phyloP scores from a whole-genome alignment of 2,329 filamentous ascomycete species.

The Nigrospora sphaerica region DNA sequence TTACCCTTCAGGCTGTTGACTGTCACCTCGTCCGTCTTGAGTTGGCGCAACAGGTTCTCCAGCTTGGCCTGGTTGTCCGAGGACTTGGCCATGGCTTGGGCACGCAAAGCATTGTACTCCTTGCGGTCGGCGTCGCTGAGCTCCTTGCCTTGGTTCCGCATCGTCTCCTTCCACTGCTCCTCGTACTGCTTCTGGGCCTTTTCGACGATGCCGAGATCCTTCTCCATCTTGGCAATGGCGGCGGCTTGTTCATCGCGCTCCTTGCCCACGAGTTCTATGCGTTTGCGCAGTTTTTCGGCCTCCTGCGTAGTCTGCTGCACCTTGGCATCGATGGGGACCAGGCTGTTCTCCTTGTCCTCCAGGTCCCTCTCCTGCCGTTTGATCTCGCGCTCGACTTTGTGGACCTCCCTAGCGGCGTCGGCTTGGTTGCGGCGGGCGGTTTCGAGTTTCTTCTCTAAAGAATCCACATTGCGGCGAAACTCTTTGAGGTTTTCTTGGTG shows the following conservation, averaged over 20 bases:
- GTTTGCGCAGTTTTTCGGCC: constrained; percentile 58
- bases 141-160: constrained; percentile 80
- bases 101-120: constrained; percentile 79
- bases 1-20: constrained; percentile 85
- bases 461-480: constrained; percentile 78
- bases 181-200: constrained; percentile 88
- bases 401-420: constrained; percentile 66
- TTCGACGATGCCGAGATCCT: constrained; percentile 75
- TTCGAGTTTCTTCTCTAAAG: constrained; percentile 74
- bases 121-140: constrained; percentile 80
- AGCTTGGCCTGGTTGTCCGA: constrained; percentile 76
- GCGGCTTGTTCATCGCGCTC: constrained; percentile 67
- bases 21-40: constrained; percentile 86
- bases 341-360: constrained; percentile 75
- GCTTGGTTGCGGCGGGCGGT: constrained; percentile 78
- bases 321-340: constrained; percentile 90
- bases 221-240: constrained; percentile 67
- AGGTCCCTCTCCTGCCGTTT: constrained; percentile 80
- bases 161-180: constrained; percentile 74
- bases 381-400: constrained; percentile 78
- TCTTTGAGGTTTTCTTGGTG: constrained; percentile 95
- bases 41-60: constrained; percentile 78
- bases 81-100: constrained; percentile 77
- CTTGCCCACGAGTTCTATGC: constrained; percentile 64
- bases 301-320: constrained; percentile 71